Percentiles rank a stretch among this genome's conserved stretches.
phyloP scores from a whole-genome alignment of 192 early-diverging fungal species.

The Coemansia sp. region DNA sequence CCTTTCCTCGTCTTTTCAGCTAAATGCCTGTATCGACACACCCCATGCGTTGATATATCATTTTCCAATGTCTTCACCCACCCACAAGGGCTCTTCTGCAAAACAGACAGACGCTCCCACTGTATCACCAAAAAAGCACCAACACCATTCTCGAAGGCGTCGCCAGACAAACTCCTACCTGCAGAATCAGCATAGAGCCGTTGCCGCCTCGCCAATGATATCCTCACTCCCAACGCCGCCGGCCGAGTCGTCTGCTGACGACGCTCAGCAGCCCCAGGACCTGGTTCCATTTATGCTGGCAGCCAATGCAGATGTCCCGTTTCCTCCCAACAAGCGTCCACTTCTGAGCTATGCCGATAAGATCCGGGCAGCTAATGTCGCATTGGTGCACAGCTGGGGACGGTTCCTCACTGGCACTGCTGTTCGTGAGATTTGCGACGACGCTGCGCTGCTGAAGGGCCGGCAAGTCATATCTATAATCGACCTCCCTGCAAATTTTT shows the following conservation, averaged over 20 bases:
- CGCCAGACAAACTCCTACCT: neutral
- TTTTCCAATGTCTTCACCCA: neutral
- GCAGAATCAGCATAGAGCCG: neutral
- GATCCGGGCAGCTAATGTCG: conserved; percentile 40
- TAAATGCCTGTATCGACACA: no score
- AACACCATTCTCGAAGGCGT: neutral
- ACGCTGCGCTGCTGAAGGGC: conserved; percentile 6
- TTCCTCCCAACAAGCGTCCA: conserved; percentile 23
- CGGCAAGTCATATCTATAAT: conserved; percentile 29
- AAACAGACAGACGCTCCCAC: neutral
- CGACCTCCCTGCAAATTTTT: conserved; percentile 46
- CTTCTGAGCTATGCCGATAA: conserved; percentile 36
- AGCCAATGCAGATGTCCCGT: conserved; percentile 11
- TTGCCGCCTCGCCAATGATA: neutral
- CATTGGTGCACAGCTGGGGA: conserved; percentile 49
- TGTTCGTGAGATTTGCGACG: conserved; percentile 37
- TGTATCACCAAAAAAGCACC: neutral
- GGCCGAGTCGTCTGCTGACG: conserved; percentile 9
- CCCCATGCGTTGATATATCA: neutral
- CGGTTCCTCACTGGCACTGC: conserved; percentile 30
- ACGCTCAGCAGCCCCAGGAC: conserved; percentile 3
- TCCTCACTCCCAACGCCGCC: conserved; percentile 35
- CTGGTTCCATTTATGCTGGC: conserved; percentile 9
- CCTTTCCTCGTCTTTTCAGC: no score
- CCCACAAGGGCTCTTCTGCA: neutral